phyloP scores from a whole-genome alignment of 257 asterid genomes.

The Gentiana straminea region DNA sequence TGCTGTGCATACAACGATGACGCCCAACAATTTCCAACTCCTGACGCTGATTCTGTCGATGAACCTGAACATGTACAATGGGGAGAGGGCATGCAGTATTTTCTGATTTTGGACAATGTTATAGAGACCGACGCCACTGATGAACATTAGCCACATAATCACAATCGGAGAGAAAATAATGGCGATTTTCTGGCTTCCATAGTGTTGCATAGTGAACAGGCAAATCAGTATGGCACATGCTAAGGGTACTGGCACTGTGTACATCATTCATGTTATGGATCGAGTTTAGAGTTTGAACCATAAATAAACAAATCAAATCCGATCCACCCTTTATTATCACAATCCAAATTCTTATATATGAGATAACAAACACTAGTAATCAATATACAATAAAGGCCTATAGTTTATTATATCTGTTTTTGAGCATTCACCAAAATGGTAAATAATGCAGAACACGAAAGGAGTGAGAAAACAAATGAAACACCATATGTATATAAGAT shows the following conservation, averaged over 20 bases:
- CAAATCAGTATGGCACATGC: conserved; percentile 79
- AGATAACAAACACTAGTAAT: too few relatives aligned
- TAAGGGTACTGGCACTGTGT: conserved; percentile 74
- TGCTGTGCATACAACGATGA: conserved; percentile 66
- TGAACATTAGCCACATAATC: conserved; percentile 65
- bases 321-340: too few relatives aligned
- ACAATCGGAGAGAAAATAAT: conserved; percentile 82
- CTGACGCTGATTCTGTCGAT: conserved; percentile 36
- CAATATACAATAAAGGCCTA: too few relatives aligned
- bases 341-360: too few relatives aligned
- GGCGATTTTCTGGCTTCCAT: conserved; percentile 78
- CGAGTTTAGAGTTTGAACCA: conserved; percentile 9
- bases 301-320: too few relatives aligned
- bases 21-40: conserved; percentile 77
- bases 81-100: conserved; percentile 67
- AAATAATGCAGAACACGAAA: too few relatives aligned
- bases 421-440: too few relatives aligned
- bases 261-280: conserved; percentile 7
- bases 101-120: conserved; percentile 39
- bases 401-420: too few relatives aligned
- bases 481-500: too few relatives aligned
- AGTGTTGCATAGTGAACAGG: conserved; percentile 79
- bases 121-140: conserved; percentile 63
- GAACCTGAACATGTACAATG: conserved; percentile 66
- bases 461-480: too few relatives aligned